Percentiles rank a stretch among this genome's conserved stretches.
These are phyloP conservation scores for Sapria himalayana DNA, from an alignment of 345 rosid genomes.

Conservation along the genomic window DNA sequence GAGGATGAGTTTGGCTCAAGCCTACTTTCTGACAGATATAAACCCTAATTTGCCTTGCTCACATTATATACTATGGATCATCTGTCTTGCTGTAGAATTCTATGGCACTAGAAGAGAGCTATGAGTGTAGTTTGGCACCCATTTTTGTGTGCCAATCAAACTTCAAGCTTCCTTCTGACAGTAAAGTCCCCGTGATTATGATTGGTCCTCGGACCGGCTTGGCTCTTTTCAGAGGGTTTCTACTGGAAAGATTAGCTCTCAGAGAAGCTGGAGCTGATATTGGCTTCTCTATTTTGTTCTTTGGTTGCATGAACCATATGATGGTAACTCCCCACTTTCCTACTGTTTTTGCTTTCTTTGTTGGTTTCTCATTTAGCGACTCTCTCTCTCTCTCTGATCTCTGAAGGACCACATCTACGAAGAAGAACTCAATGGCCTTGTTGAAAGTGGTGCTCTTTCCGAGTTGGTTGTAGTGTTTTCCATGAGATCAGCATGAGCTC, in stretches of 20 bases:
- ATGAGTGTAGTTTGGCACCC: conserved; percentile 64
- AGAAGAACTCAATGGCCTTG: conserved; percentile 62
- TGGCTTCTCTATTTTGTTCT: conserved; percentile 64
- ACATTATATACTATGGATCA: too few relatives aligned
- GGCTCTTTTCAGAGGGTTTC: conserved; percentile 97
- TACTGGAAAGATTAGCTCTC: conserved; percentile 72
- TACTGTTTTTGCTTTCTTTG: conserved; percentile 3
- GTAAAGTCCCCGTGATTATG: conserved; percentile 70
- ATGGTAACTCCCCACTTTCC: conserved; percentile 43
- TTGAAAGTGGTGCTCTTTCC: conserved; percentile 47
- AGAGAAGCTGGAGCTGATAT: conserved; percentile 61
- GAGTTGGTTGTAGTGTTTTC: conserved; percentile 80
- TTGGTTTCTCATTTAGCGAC: background rate
- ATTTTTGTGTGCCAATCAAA: conserved; percentile 77
- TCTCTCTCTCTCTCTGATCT: background rate
- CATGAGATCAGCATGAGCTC: too few relatives aligned
- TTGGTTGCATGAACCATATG: conserved; percentile 84
- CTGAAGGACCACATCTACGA: conserved; percentile 75
- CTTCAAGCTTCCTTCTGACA: conserved; percentile 70
- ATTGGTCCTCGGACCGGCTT: conserved; percentile 95
- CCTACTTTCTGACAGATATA: too few relatives aligned
- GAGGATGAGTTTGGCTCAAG: too few relatives aligned
- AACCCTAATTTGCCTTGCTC: too few relatives aligned
- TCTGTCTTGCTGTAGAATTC: conserved; percentile 36
- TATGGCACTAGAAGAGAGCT: conserved; percentile 41